Evolutionary conservation across 2,329 filamentous ascomycete genomes (phyloP).

Genomic region (Fusarium nurragi): DNA sequence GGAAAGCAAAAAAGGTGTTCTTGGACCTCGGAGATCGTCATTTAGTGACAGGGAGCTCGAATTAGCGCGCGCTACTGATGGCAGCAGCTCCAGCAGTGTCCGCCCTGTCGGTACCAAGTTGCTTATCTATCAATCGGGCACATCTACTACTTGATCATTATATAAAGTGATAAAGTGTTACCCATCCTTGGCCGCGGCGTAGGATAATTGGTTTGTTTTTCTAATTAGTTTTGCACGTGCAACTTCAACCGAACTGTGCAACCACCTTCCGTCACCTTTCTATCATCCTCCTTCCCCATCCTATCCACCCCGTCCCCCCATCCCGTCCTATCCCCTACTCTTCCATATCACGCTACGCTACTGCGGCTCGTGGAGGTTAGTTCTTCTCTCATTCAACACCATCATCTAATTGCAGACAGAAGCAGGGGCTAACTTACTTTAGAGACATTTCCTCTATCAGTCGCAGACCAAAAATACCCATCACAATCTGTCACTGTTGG

Average conservation of each 20-base stretch:
- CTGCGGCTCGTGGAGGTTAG: constrained; percentile 7
- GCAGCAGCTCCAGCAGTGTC: constrained; percentile 22
- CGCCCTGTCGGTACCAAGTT: constrained; percentile 33
- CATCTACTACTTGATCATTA: neutral
- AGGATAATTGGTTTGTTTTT: neutral
- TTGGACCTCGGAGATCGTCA: constrained; percentile 26
- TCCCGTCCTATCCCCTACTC: constrained; percentile 19
- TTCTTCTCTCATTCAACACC: constrained; percentile 24
- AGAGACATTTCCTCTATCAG: neutral
- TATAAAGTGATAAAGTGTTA: neutral
- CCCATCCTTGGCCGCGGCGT: constrained; percentile 13
- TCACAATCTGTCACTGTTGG: neutral
- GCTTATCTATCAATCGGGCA: neutral
- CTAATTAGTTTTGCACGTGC: constrained; percentile 30
- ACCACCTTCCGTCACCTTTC: constrained; percentile 15
- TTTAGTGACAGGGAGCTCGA: constrained; percentile 23
- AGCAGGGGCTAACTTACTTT: constrained; percentile 15
- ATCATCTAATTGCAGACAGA: constrained; percentile 26
- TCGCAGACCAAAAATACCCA: neutral
- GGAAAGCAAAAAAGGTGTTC: constrained; percentile 4
- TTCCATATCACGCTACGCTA: constrained; percentile 19
- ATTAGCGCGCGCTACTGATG: constrained; percentile 36
- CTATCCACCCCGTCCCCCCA: constrained; percentile 17
- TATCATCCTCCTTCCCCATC: constrained; percentile 31
- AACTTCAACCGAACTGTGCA: constrained; percentile 33